These are phyloP conservation scores for Haberlea rhodopensis DNA, from an alignment of 257 asterid genomes.

Conservation along the genomic window DNA sequence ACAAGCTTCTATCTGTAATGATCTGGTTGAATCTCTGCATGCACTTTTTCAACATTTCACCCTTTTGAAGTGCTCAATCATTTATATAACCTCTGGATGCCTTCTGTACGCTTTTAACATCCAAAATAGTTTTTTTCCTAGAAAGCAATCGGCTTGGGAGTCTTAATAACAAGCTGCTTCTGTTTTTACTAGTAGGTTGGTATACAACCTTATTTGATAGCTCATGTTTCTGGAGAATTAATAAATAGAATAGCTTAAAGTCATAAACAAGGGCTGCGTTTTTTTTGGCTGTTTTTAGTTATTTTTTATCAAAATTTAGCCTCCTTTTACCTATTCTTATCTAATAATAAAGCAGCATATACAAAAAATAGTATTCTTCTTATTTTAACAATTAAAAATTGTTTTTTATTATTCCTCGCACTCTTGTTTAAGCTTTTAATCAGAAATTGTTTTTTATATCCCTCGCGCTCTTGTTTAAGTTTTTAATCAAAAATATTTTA, in stretches of 20 bases:
- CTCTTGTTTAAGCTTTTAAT: not conserved
- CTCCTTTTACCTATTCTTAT: not conserved
- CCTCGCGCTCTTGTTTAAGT: too few relatives aligned
- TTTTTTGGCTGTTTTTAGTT: not conserved
- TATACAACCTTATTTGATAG: not conserved
- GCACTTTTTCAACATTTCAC: not conserved
- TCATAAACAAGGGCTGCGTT: not conserved
- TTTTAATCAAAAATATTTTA: too few relatives aligned
- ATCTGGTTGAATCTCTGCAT: not conserved
- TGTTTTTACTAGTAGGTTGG: not conserved
- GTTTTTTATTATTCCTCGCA: not conserved
- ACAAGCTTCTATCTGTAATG: not conserved
- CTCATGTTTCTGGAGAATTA: not conserved
- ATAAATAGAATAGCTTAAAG: not conserved
- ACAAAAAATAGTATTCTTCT: not conserved
- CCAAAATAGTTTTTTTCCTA: not conserved
- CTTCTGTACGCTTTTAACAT: too few relatives aligned
- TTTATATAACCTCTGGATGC: not conserved
- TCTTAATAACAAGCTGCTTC: not conserved
- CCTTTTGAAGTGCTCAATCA: conserved; percentile 2
- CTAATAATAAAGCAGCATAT: not conserved
- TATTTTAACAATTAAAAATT: not conserved
- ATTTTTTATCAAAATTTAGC: not conserved
- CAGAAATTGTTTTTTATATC: too few relatives aligned
- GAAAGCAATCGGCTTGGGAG: not conserved